Evolutionary conservation across 352 stramenopile genomes (phyloP).

Genomic region (Pythium plurisporium): DNA sequence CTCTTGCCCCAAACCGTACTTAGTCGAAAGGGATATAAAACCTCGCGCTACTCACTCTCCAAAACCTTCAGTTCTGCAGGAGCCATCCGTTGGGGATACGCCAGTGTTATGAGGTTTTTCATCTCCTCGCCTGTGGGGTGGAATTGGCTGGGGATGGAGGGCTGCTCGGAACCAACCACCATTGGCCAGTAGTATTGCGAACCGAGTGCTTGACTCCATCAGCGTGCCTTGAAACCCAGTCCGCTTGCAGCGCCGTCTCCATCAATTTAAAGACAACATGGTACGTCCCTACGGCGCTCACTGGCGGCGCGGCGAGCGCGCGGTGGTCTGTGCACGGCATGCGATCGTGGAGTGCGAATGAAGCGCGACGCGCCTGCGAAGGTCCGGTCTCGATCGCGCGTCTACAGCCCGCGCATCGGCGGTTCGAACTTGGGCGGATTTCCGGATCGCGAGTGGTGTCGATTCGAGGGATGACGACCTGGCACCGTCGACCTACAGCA

Average conservation of each 20-base stretch:
- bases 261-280: conserved; percentile 85
- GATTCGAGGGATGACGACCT: too few species aligned
- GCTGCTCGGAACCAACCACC: conserved; percentile 51
- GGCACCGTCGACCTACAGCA: too few species aligned
- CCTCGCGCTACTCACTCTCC: not conserved
- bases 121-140: conserved; percentile 18
- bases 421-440: not conserved
- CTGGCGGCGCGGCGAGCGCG: not conserved
- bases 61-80: not conserved
- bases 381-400: not conserved
- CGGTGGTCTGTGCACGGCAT: not conserved
- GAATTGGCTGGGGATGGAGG: conserved; percentile 15
- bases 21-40: conserved; percentile 1
- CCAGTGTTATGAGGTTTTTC: conserved; percentile 24
- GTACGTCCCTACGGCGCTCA: conserved; percentile 34
- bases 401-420: not conserved
- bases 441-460: too few species aligned
- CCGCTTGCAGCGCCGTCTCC: conserved; percentile 74
- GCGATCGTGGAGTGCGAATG: not conserved
- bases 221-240: conserved; percentile 32
- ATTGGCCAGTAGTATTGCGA: conserved; percentile 24
- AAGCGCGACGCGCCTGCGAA: not conserved
- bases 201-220: conserved; percentile 7
- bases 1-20: conserved; percentile 1
- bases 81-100: conserved; percentile 15